A percentile compares a stretch with the other conserved stretches of the same genome.
Evolutionary conservation across 768 basidiomycete genomes (phyloP).

Genomic region (Auriscalpium vulgare): DNA sequence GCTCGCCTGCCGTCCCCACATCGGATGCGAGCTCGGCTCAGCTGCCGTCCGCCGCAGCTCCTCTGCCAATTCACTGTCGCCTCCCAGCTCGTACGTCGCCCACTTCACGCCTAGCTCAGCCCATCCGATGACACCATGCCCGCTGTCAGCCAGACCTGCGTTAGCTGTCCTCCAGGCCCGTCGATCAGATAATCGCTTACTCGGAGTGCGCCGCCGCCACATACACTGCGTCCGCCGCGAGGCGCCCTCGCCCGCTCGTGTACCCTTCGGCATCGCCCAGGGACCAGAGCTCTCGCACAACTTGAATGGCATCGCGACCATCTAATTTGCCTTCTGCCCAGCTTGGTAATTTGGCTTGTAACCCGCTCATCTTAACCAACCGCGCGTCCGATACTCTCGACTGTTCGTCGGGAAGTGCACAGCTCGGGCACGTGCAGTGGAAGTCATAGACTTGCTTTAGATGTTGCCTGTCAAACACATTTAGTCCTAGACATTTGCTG

Average conservation of each 20-base stretch:
- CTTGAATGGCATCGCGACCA: conserved; percentile 41
- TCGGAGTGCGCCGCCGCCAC: conserved; percentile 57
- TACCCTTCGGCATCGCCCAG: conserved; percentile 57
- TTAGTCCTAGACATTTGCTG: neutral
- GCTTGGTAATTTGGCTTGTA: conserved; percentile 36
- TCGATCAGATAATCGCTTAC: conserved; percentile 29
- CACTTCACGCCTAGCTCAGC: conserved; percentile 40
- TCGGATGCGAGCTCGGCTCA: conserved; percentile 35
- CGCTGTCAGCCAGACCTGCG: conserved; percentile 25
- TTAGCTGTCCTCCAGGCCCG: neutral
- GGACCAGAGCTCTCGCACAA: conserved; percentile 45
- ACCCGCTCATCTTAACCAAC: conserved; percentile 35
- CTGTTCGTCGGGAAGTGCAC: conserved; percentile 41
- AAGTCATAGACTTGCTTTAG: conserved; percentile 48
- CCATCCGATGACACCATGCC: conserved; percentile 41
- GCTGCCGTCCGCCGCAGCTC: conserved; percentile 29
- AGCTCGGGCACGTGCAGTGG: conserved; percentile 49
- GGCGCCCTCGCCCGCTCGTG: conserved; percentile 53
- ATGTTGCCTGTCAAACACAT: conserved; percentile 32
- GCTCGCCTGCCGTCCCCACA: conserved; percentile 35
- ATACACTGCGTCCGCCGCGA: conserved; percentile 53
- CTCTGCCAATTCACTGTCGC: conserved; percentile 39
- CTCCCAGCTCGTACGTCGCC: conserved; percentile 50
- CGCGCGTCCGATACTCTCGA: conserved; percentile 46
- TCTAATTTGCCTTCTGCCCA: conserved; percentile 42